Conservation (phyloP, 768 basidiomycete species). For the Vararia minispora region DNA sequence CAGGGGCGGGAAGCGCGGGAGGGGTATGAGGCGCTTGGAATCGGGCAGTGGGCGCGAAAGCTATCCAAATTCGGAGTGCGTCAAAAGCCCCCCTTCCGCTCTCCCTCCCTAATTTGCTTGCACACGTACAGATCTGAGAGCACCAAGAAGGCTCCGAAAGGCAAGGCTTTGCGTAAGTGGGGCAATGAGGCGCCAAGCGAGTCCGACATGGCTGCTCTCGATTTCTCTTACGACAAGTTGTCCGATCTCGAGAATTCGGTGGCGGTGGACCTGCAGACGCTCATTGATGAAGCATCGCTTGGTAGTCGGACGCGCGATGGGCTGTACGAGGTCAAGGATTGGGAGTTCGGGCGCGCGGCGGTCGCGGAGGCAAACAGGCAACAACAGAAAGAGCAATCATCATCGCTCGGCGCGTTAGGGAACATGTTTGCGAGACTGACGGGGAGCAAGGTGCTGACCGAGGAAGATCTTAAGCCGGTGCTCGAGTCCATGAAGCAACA, state of each 20-base stretch:
- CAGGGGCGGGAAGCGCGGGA: conserved; percentile 50
- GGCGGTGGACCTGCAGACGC: conserved; percentile 39
- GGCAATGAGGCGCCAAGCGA: conserved; percentile 72
- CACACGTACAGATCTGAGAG: conserved; percentile 44
- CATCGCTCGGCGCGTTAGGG: conserved; percentile 55
- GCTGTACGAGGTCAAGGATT: conserved; percentile 68
- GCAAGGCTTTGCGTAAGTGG: conserved; percentile 82
- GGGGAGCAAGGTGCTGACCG: conserved; percentile 71
- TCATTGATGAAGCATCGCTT: conserved; percentile 62
- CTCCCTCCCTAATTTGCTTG: neutral
- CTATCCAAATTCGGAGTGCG: conserved; percentile 62
- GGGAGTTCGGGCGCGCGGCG: conserved; percentile 55
- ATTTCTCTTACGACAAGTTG: conserved; percentile 63
- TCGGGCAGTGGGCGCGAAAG: conserved; percentile 50
- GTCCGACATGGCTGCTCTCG: conserved; percentile 85
- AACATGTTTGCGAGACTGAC: conserved; percentile 79
- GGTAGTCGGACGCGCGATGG: conserved; percentile 69
- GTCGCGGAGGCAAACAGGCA: conserved; percentile 30
- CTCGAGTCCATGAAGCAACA: conserved; percentile 94
- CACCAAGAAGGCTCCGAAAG: conserved; percentile 32
- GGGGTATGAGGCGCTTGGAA: conserved; percentile 34
- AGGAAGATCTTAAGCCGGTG: conserved; percentile 78
- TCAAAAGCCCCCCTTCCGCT: conserved; percentile 4
- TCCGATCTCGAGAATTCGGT: conserved; percentile 23
- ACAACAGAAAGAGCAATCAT: conserved; percentile 18